Base-by-base conservation (phyloP, 2,329 filamentous ascomycete genomes). In the Trichoderma sp. region DNA sequence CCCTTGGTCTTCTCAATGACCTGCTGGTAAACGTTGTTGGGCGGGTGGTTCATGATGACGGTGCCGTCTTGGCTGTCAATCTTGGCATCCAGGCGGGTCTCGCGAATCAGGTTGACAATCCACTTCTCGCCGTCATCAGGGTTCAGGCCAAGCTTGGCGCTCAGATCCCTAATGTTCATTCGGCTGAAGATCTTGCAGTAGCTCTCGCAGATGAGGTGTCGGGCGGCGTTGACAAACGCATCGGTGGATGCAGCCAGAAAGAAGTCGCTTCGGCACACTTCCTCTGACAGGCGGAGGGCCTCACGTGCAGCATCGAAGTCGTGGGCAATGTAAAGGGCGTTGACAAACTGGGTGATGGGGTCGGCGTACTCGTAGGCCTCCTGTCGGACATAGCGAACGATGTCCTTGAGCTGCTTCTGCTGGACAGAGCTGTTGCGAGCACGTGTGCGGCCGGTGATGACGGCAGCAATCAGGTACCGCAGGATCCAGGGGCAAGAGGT, bases 151-250 rank as follows among this genome's bases (percentile, higher is more conserved):
- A 99, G 89, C 79, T 96, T 92, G 72, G 90, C 91, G 73, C 94
- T 97, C 70, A 99, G 88, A 76, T 98, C 96, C 87, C 94, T 94
- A 81, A 99, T 98, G 81, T 98, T 95, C 79, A 99, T 99, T 76
- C 95, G 89, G 79, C 97, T 94, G 82, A 98, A 96, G 80, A 99
- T 99, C 89, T 98, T 98, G 92, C 96, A 99, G 87, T 99, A 99
- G 81, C 90, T 94, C 86, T 99, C 96, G 66, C 95, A 98, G 80
- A 99, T 98, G 70, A 99, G 86, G 85, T 99, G 96, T 77, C 96
- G 88, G 49, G 96, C 96, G 59, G 93, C 91, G 78, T 98, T 95
- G 72, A 99, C 93, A 78, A 99, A 99, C 52, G 89, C 86, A 76
- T 98, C 95, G 39, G 92, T 90, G 4, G 92, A 89, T 24, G 89